A percentile compares a stretch with the other conserved stretches of the same genome.
Conservation (phyloP, 176 grass and related monocot genomes). For the Eragrostis nindensis region DNA sequence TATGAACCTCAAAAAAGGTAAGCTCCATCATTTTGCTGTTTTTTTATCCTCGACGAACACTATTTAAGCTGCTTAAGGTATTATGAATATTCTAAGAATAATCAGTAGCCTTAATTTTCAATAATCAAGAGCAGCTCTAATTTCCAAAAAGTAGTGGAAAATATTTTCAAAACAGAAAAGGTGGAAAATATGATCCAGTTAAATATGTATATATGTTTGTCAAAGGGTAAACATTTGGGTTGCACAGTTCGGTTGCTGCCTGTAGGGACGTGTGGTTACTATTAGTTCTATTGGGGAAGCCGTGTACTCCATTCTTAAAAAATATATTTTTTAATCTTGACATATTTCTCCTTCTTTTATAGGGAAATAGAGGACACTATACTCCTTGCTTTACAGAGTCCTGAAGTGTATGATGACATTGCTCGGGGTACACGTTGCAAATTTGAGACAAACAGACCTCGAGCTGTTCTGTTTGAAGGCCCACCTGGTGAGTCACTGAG, state of each 20-base stretch:
- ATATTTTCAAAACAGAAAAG: not conserved
- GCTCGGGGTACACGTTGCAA: slow-evolving; percentile 76
- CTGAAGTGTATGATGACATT: slow-evolving; percentile 95
- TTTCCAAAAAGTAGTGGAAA: not conserved
- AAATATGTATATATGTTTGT: slow-evolving; percentile 13
- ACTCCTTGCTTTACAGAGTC: slow-evolving; percentile 87
- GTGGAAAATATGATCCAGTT: not conserved
- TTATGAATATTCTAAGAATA: not conserved
- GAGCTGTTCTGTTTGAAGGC: slow-evolving; percentile 93
- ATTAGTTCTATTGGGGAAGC: slow-evolving; percentile 5
- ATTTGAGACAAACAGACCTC: slow-evolving; percentile 94
- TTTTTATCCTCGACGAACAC: not conserved
- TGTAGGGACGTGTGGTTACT: slow-evolving; percentile 1
- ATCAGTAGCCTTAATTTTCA: not conserved
- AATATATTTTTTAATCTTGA: not conserved
- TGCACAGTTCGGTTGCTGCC: not conserved
- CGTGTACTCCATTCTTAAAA: not conserved
- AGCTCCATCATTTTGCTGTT: not conserved
- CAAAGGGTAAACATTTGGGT: slow-evolving; percentile 12
- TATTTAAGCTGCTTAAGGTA: not conserved
- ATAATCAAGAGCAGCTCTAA: not conserved
- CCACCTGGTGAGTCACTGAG: slow-evolving; percentile 68
- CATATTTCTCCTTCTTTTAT: slow-evolving; percentile 32
- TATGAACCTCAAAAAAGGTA: slow-evolving; percentile 93
- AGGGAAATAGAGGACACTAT: slow-evolving; percentile 97